Evolutionary conservation across 371 early-diverging fungal genomes (phyloP), one percentile per base, ranked within the genome.

Genomic region (Mucor indicus): DNA sequence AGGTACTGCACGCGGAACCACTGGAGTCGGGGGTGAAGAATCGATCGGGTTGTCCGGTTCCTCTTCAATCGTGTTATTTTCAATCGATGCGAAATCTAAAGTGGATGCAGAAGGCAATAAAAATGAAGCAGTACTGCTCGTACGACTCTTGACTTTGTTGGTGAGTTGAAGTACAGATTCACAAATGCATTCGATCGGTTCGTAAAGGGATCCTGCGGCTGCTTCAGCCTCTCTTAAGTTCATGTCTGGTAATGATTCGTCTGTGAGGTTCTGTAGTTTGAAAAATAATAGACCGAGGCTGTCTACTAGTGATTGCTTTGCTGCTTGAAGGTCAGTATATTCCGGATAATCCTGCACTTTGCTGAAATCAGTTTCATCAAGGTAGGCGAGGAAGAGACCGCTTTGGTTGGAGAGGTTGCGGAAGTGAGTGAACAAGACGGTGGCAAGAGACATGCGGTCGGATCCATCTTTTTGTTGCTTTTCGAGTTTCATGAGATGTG

Each of bases 281-380:
- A 75, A 80, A 36, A 87, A 81, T 10, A 89, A 58, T 2, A 78
- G 55, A 0, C 86, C 83, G 19, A 89, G 71, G 17, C 72, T 71
- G 49, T 85, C 82, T 58, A 79, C 78, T 12, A 89, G 50, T 0
- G 67, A 50, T 23, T 59, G 62, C 22, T 59, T 55, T 0, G 53
- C 49, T 2, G 17, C 3, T 17, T 48, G 15, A 8, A 55, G 38
- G 12, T 51, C 38, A 12, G 16, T 25, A 32, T 57, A 41, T 36
- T 49, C 51, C 22, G 43, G 25, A n/a, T n/a, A n/a, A n/a, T n/a
- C n/a, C 11, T 44, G 35, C 4, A 61, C 56, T 9, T 17, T 39
- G 13, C 32, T 32, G 9, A 59, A 53, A 42, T 54, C 51, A 1
- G 67, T 60, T 12, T 62, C 64, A 23, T 69, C 67, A 8, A 67